These are phyloP conservation scores for Xerocomellus dryophilus DNA, from an alignment of 768 basidiomycete species.

Conservation along the genomic window DNA sequence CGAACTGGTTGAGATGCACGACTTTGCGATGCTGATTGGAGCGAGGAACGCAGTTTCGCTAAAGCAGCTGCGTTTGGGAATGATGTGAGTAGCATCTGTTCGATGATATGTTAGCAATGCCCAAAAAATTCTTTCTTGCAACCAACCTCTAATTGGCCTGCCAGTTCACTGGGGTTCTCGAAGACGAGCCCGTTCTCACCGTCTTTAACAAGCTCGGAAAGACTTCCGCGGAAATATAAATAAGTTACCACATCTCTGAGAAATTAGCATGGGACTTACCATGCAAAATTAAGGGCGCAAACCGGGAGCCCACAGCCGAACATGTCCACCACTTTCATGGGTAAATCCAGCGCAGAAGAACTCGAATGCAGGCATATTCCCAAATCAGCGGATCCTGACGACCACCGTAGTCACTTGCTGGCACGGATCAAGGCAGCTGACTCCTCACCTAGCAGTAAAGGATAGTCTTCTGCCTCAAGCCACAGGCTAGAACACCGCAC, in stretches of 20 bases:
- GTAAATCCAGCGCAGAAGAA: constrained; percentile 86
- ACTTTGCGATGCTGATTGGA: constrained; percentile 35
- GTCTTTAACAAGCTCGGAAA: constrained; percentile 83
- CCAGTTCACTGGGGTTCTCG: constrained; percentile 60
- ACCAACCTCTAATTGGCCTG: constrained; percentile 59
- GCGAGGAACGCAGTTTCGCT: constrained; percentile 47
- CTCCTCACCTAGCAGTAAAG: constrained; percentile 68
- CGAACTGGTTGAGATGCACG: constrained; percentile 20
- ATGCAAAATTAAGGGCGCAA: constrained; percentile 81
- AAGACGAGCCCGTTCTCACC: constrained; percentile 85
- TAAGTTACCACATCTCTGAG: background rate
- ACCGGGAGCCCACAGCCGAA: constrained; percentile 96
- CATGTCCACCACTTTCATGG: constrained; percentile 99
- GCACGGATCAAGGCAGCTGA: background rate
- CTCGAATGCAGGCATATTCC: constrained; percentile 90
- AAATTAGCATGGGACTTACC: constrained; percentile 48
- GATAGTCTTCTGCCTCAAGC: constrained; percentile 90
- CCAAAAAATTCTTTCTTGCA: background rate
- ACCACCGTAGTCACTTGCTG: background rate
- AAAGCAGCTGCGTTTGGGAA: constrained; percentile 61
- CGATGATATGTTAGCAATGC: background rate
- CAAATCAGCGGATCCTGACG: constrained; percentile 80
- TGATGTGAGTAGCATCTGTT: constrained; percentile 52
- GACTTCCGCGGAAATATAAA: constrained; percentile 40
- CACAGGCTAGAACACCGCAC: constrained; percentile 81